Evolutionary conservation across 1,139 yeast genomes (phyloP), one percentile per base, ranked within the genome.

Genomic region (Schwanniomyces etchellsii): DNA sequence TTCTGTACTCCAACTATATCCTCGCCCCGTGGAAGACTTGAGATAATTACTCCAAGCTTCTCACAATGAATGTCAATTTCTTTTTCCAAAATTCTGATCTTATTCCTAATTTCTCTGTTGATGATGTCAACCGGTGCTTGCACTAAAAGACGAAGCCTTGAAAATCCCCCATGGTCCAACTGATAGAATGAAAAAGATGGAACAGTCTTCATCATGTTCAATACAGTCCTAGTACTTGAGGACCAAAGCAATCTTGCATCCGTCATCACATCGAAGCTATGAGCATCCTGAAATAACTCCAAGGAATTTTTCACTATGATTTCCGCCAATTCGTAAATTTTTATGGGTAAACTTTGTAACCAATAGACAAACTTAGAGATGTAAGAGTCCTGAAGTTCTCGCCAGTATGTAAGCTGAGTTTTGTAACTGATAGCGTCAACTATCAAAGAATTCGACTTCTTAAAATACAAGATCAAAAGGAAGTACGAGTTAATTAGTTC

Each of bases 321-420:
- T 16, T 26, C 27, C 5, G 38, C 39, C 16, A 52, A 43, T 4
- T 42, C 35, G 28, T 36, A 48, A 3, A 52, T 10, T 25, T 44
- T 50, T 5, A 40, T 17, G 2, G 73, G 73, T 6, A 52, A 36
- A 3, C 56, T 52, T 38, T 65, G 71, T 3, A 64, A 38, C 16
- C 57, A 55, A 39, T 60, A 66, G 9, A 60, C 35, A 22, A 50
- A 24, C 37, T 61, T 64, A 24, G 45, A 44, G 16, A 45, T 27
- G 5, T 43, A 32, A 11, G 67, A 60, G 22, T 43, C 40, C 24
- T 47, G 40, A 26, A 65, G 34, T 4, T 45, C 46, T 16, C 50
- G 49, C 72, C 72, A 66, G 38, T 65, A 66, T 5, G 50, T 48
- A 37, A 56, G 44, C 34, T 64, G 59, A 29, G 51, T 53, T 37